phyloP scores from a whole-genome alignment of 345 rosid genomes.

The Crucihimalaya himalaica region DNA sequence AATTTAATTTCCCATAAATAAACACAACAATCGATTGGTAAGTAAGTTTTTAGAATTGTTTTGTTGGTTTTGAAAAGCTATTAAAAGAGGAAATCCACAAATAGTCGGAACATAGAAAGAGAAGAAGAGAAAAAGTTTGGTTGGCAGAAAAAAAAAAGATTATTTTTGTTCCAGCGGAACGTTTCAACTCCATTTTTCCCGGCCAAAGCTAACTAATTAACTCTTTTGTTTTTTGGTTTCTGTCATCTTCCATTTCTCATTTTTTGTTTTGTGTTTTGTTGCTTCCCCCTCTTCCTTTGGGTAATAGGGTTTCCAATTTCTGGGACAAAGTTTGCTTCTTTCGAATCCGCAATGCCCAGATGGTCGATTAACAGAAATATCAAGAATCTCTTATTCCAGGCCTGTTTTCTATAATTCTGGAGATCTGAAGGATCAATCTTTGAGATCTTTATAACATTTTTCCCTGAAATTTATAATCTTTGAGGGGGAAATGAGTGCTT shows the following conservation, averaged over 20 bases:
- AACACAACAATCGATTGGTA: conserved; percentile 24
- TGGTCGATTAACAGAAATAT: conserved; percentile 33
- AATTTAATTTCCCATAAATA: conserved; percentile 22
- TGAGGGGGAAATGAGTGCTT: conserved; percentile 60
- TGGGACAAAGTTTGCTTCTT: conserved; percentile 29
- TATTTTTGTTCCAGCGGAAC: conserved; percentile 55
- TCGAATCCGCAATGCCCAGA: conserved; percentile 28
- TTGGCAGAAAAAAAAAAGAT: conserved; percentile 45
- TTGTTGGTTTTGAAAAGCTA: conserved; percentile 15
- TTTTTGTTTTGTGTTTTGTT: not conserved
- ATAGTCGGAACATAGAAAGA: conserved; percentile 25
- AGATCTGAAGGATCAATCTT: conserved; percentile 43
- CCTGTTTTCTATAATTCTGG: conserved; percentile 25
- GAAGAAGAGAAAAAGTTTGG: conserved; percentile 35
- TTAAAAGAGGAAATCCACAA: conserved; percentile 26
- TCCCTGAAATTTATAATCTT: conserved; percentile 4
- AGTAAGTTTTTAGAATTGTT: not conserved
- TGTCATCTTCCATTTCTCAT: not conserved
- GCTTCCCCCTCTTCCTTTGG: conserved; percentile 1
- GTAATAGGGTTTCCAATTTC: conserved; percentile 38
- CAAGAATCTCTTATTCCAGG: conserved; percentile 2
- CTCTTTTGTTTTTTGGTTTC: conserved; percentile 11
- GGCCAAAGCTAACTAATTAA: conserved; percentile 45
- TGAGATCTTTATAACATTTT: not conserved
- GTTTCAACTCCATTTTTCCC: conserved; percentile 72